phyloP scores from a whole-genome alignment of 1,284 basidiomycete genomes.

The Boletus semigastroideus region DNA sequence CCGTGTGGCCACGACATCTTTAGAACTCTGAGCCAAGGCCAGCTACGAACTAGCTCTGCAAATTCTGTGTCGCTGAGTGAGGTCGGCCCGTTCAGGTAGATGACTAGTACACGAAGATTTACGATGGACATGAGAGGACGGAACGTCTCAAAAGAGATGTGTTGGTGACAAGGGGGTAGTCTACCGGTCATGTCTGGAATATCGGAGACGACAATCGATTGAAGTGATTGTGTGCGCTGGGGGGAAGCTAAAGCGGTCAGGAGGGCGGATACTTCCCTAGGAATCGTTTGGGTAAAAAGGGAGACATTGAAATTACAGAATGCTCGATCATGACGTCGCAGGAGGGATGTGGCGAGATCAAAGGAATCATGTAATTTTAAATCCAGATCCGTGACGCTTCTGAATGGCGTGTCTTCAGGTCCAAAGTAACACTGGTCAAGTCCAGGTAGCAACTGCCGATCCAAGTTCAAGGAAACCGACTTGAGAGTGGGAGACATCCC shows the following conservation, averaged over 20 bases:
- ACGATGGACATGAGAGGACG: background rate
- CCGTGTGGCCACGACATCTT: background rate
- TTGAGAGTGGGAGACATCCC: background rate
- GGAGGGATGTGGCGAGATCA: background rate
- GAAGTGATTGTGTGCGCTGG: slow-evolving; percentile 4
- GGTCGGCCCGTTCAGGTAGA: background rate
- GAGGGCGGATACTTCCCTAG: slow-evolving; percentile 1
- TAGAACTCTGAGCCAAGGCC: background rate
- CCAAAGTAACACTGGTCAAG: background rate
- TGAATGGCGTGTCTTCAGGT: slow-evolving; percentile 2
- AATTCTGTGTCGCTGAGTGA: background rate
- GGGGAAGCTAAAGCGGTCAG: slow-evolving; percentile 1
- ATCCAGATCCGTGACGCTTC: background rate
- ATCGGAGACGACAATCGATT: background rate
- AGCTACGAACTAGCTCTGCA: background rate
- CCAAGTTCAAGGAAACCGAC: background rate
- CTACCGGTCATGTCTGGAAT: background rate
- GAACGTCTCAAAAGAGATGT: background rate
- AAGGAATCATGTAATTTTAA: background rate
- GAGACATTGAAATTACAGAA: slow-evolving; percentile 2
- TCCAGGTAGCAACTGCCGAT: background rate
- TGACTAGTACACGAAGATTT: slow-evolving; percentile 3
- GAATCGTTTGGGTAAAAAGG: background rate
- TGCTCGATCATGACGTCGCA: slow-evolving; percentile 3
- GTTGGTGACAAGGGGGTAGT: background rate